These are phyloP conservation scores for Leccinum boreale DNA, from an alignment of 768 basidiomycete species.

Conservation along the genomic window DNA sequence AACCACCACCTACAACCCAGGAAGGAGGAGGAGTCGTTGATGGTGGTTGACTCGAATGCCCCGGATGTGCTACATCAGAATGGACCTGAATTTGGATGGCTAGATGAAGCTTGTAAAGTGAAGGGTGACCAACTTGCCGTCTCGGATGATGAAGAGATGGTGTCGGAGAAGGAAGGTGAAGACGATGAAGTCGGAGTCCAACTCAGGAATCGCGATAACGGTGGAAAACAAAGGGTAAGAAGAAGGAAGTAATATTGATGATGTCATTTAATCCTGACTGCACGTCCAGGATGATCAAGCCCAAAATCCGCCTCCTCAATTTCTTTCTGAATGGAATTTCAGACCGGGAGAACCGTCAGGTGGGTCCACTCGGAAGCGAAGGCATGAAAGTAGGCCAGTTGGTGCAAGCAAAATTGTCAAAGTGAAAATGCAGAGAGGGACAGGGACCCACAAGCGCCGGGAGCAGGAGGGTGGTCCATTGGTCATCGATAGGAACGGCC, in stretches of 20 bases:
- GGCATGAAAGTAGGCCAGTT: constrained; percentile 4
- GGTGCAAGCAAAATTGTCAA: constrained; percentile 24
- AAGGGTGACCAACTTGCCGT: constrained; percentile 24
- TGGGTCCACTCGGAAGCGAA: constrained; percentile 10
- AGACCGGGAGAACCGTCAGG: constrained; percentile 11
- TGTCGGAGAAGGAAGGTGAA: constrained; percentile 15
- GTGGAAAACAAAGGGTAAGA: constrained; percentile 11
- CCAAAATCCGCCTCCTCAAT: constrained; percentile 5
- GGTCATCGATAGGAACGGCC: constrained; percentile 23
- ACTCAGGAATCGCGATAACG: neutral
- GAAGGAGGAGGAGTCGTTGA: constrained; percentile 28
- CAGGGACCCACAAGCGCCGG: neutral
- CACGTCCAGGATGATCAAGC: constrained; percentile 1
- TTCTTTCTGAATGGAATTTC: constrained; percentile 24
- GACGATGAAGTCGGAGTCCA: constrained; percentile 21
- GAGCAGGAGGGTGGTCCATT: constrained; percentile 10
- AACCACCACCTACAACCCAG: constrained; percentile 1
- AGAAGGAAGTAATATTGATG: neutral
- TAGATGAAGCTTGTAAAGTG: constrained; percentile 28
- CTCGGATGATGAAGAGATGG: constrained; percentile 12
- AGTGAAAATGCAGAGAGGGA: constrained; percentile 12
- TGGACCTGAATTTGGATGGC: constrained; percentile 19
- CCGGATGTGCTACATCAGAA: constrained; percentile 18
- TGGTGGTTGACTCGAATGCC: constrained; percentile 28
- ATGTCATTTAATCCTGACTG: constrained; percentile 2